Percentiles rank a stretch among this genome's conserved stretches.
Evolutionary conservation across 2,329 filamentous ascomycete genomes (phyloP).

Genomic region (Sarocladiaceae sp.): DNA sequence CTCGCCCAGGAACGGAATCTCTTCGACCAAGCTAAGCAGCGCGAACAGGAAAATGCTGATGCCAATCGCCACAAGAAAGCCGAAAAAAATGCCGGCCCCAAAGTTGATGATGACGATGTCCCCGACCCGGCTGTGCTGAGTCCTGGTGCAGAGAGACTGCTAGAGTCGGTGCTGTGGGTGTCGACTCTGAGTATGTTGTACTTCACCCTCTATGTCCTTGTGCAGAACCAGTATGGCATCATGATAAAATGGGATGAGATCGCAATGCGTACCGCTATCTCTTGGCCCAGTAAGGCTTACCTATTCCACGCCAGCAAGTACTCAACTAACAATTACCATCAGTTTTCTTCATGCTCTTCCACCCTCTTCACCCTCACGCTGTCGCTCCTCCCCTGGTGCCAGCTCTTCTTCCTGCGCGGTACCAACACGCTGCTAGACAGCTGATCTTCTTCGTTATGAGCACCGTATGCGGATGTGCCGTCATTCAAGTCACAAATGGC

Average conservation of each 20-base stretch:
- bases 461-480: conserved; percentile 65
- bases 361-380: conserved; percentile 50
- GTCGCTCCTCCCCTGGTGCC: conserved; percentile 47
- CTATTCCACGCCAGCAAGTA: not conserved
- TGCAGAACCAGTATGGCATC: conserved; percentile 73
- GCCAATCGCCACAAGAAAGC: conserved; percentile 12
- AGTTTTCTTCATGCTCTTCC: conserved; percentile 55
- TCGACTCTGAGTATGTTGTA: conserved; percentile 66
- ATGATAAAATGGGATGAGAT: conserved; percentile 58
- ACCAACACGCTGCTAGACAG: conserved; percentile 48
- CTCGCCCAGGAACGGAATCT: conserved; percentile 63
- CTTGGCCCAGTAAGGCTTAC: conserved; percentile 42
- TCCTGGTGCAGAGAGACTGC: conserved; percentile 43
- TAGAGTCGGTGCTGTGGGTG: conserved; percentile 55
- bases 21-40: conserved; percentile 43
- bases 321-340: conserved; percentile 14
- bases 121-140: conserved; percentile 27
- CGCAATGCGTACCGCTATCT: conserved; percentile 44
- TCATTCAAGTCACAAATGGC: conserved; percentile 77
- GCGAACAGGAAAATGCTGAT: conserved; percentile 28
- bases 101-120: conserved; percentile 25
- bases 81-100: conserved; percentile 19
- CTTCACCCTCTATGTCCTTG: conserved; percentile 73
- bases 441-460: conserved; percentile 60
- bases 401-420: conserved; percentile 41